These are phyloP conservation scores for Bremia lactucae DNA, from an alignment of 352 stramenopile genomes.

Conservation along the genomic window DNA sequence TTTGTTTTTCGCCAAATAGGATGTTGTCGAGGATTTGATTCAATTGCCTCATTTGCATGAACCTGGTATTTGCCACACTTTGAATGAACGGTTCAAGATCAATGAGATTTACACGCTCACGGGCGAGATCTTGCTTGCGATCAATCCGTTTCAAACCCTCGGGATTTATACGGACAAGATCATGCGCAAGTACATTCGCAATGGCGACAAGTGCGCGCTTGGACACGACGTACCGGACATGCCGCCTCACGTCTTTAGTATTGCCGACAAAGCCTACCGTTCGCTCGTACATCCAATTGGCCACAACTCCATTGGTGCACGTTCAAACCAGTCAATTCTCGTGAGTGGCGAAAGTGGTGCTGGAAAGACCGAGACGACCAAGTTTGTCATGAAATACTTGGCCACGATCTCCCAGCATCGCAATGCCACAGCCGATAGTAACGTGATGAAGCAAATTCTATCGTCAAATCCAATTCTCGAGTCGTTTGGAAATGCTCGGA, in stretches of 20 bases:
- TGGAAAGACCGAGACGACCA: conserved; percentile 95
- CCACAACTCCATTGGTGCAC: conserved; percentile 15
- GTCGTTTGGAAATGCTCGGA: conserved; percentile 96
- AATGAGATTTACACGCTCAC: conserved; percentile 92
- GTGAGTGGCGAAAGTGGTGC: conserved; percentile 89
- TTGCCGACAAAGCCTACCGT: conserved; percentile 84
- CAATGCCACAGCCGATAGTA: conserved; percentile 36
- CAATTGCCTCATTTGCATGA: conserved; percentile 90
- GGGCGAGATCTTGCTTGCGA: conserved; percentile 74
- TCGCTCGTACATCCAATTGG: conserved; percentile 56
- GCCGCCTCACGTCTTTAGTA: conserved; percentile 87
- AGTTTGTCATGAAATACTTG: conserved; percentile 94
- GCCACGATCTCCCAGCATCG: conserved; percentile 80
- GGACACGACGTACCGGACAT: conserved; percentile 61
- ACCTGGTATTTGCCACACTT: conserved; percentile 88
- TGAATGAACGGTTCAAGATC: conserved; percentile 87
- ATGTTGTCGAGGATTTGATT: conserved; percentile 89
- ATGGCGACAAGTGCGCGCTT: conserved; percentile 60
- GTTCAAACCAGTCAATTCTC: conserved; percentile 86
- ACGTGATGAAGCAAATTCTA: conserved; percentile 89
- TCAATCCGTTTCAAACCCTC: conserved; percentile 84
- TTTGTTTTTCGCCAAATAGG: conserved; percentile 17
- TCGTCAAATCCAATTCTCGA: conserved; percentile 98
- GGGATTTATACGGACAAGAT: conserved; percentile 83
- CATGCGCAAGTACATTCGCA: conserved; percentile 80